These are phyloP conservation scores for Plantago elongata DNA, from an alignment of 257 asterid genomes.

Conservation along the genomic window DNA sequence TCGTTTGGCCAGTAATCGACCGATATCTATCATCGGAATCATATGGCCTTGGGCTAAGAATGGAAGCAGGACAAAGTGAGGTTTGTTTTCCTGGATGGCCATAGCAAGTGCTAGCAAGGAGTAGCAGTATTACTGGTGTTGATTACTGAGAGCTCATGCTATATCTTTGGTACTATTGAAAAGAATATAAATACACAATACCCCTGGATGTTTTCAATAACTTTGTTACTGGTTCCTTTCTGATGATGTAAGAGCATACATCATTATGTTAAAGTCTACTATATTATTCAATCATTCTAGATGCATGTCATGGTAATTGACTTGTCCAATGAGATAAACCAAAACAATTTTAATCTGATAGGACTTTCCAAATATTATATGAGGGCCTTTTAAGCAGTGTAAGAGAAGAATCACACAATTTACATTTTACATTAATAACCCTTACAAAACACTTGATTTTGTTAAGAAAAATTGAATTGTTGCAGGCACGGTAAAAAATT, in stretches of 20 bases:
- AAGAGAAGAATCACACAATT: no score
- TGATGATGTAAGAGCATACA: constrained; percentile 7
- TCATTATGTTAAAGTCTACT: not conserved
- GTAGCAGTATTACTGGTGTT: not conserved
- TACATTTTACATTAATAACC: no score
- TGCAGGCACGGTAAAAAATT: no score
- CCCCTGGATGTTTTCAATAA: no score
- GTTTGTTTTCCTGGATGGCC: constrained; percentile 29
- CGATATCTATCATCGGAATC: constrained; percentile 47
- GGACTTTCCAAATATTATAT: no score
- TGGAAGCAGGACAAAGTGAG: constrained; percentile 48
- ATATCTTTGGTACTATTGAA: not conserved
- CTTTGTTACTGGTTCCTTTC: not conserved
- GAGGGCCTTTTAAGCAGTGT: no score
- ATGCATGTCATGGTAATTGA: not conserved
- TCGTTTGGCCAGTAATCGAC: constrained; percentile 32
- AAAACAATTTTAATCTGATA: no score
- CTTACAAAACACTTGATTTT: no score
- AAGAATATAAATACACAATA: no score
- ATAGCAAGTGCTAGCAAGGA: constrained; percentile 19
- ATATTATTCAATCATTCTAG: not conserved
- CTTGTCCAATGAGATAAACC: not conserved
- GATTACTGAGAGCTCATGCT: not conserved
- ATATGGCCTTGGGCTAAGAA: constrained; percentile 54
- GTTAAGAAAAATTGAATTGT: no score